phyloP scores from a whole-genome alignment of 768 basidiomycete species.

The Dentipellis fragilis region DNA sequence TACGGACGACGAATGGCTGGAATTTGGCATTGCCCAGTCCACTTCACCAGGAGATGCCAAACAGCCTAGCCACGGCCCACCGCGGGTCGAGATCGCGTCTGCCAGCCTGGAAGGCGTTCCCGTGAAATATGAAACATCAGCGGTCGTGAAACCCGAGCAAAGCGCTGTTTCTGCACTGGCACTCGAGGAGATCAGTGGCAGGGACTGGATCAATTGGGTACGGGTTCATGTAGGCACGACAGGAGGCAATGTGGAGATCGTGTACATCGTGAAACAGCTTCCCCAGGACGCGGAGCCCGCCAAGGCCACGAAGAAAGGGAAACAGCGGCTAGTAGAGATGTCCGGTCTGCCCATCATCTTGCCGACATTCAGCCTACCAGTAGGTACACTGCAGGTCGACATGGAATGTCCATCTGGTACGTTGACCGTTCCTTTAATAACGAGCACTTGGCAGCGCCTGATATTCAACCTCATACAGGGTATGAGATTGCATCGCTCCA shows the following conservation, averaged over 20 bases:
- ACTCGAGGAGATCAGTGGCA: slow-evolving; percentile 44
- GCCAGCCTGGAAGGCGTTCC: slow-evolving; percentile 59
- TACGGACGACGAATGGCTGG: slow-evolving; percentile 60
- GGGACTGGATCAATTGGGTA: slow-evolving; percentile 59
- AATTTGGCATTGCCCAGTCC: slow-evolving; percentile 60
- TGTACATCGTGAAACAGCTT: slow-evolving; percentile 48
- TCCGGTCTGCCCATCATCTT: slow-evolving; percentile 38
- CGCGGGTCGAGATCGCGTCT: slow-evolving; percentile 44
- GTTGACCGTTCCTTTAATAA: slow-evolving; percentile 12
- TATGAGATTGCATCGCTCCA: slow-evolving; percentile 32
- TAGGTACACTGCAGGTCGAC: slow-evolving; percentile 55
- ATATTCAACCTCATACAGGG: slow-evolving; percentile 18
- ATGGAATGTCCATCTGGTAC: slow-evolving; percentile 45
- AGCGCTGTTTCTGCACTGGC: slow-evolving; percentile 24
- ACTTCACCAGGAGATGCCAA: slow-evolving; percentile 14
- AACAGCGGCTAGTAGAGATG: slow-evolving; percentile 19
- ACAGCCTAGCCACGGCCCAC: slow-evolving; percentile 19
- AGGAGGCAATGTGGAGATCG: slow-evolving; percentile 47
- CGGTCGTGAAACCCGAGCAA: slow-evolving; percentile 27
- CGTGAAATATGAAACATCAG: slow-evolving; percentile 46
- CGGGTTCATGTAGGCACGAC: slow-evolving; percentile 44
- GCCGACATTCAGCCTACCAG: slow-evolving; percentile 64
- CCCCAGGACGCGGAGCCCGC: neutral
- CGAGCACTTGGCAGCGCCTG: too few relatives aligned
- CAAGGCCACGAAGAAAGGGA: slow-evolving; percentile 22